Percentiles rank a stretch among this genome's conserved stretches.
These are phyloP conservation scores for Aspergillus kassunensis DNA, from an alignment of 495 filamentous ascomycete genomes.

Conservation along the genomic window DNA sequence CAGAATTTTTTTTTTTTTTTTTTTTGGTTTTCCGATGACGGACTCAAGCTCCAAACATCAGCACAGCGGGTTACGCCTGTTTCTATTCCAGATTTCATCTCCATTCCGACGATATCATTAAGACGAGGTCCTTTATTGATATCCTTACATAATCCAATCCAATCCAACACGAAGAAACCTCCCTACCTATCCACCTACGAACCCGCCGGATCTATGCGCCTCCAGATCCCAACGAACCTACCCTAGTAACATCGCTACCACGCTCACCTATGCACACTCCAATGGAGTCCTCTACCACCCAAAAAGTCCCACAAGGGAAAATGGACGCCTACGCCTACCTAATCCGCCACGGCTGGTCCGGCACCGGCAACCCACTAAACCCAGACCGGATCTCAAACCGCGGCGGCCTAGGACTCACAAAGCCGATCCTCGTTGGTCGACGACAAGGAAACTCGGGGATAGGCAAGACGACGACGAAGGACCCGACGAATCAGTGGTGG, in stretches of 20 bases:
- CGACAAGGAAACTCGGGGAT: slow-evolving; percentile 68
- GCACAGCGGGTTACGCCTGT: not conserved
- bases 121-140: too few species aligned
- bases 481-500: slow-evolving; percentile 73
- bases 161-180: too few species aligned
- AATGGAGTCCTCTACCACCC: too few species aligned
- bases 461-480: slow-evolving; percentile 62
- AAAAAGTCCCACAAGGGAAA: not conserved
- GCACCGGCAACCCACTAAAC: slow-evolving; percentile 70
- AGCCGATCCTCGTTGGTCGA: slow-evolving; percentile 63
- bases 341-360: slow-evolving; percentile 73
- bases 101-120: too few species aligned
- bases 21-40: not conserved
- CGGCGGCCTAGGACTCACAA: slow-evolving; percentile 61
- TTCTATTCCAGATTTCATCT: not conserved
- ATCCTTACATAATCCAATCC: too few species aligned
- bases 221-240: too few species aligned
- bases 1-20: not conserved
- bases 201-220: too few species aligned
- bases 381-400: slow-evolving; percentile 57
- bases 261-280: too few species aligned
- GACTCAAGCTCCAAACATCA: not conserved
- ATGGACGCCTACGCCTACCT: slow-evolving; percentile 72
- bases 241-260: too few species aligned
- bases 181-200: too few species aligned